Evolutionary conservation across 805 yeast genomes (phyloP).

Genomic region (Jamesozyma jinghongensis): DNA sequence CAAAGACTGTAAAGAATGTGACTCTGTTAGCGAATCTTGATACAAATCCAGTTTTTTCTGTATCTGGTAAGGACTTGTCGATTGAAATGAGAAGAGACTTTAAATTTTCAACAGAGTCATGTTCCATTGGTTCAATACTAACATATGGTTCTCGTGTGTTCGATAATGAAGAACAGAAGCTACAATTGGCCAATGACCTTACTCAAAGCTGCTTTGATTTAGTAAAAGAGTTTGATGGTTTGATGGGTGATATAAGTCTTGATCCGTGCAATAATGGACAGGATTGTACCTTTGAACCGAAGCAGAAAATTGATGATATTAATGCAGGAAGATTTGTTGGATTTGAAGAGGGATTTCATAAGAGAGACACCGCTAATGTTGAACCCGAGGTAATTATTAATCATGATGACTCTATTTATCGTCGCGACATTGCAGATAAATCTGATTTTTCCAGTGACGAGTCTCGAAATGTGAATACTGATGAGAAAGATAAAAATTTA

Average conservation of each 20-base stretch:
- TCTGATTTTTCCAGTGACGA: too few species aligned
- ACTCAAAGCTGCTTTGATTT: conserved; percentile 43
- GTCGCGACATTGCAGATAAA: neutral
- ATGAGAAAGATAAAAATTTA: neutral
- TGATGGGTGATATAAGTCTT: conserved; percentile 6
- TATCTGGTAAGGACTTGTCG: conserved; percentile 18
- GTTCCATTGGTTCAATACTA: conserved; percentile 48
- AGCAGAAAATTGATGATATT: conserved; percentile 16
- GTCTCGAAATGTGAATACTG: too few species aligned
- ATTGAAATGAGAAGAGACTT: conserved; percentile 24
- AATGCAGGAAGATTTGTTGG: conserved; percentile 15
- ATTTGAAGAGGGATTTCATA: conserved; percentile 4
- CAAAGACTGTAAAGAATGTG: conserved; percentile 12
- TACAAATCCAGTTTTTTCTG: conserved; percentile 10
- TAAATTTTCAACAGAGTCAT: conserved; percentile 37
- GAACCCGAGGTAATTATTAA: neutral
- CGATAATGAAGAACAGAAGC: neutral
- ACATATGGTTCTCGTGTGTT: conserved; percentile 40
- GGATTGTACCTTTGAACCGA: conserved; percentile 13
- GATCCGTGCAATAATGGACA: conserved; percentile 3
- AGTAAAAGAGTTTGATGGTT: conserved; percentile 31
- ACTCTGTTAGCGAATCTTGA: conserved; percentile 4
- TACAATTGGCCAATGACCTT: conserved; percentile 34
- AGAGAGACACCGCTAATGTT: neutral
- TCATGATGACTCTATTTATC: neutral